Base-by-base conservation (phyloP, 768 basidiomycete species). In the Boletus rubropictus region DNA sequence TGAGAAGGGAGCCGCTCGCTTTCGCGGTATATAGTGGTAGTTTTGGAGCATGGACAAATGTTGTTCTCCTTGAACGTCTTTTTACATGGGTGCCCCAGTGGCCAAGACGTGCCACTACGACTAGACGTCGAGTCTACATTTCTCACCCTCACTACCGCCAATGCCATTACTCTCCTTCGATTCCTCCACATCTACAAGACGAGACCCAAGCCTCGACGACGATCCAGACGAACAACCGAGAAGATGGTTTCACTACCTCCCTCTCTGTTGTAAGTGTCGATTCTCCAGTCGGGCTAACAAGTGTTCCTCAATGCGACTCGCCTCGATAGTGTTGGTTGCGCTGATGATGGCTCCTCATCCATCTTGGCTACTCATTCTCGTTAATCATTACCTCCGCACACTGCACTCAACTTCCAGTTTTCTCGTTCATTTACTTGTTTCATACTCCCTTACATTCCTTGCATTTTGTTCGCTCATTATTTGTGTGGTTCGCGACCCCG, bases 341-440 rank as follows among this genome's bases (percentile, higher is more conserved):
- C 63, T 88, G 33, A 77, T 89, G 42, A 61, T 89, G 4, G 75
- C 78, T 7, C 87, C 88, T 8, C 89, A 89, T 31, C 86, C 86
- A 1, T 89, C 88, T 5, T 68, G 82, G 56, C 67, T 89, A 12
- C 74, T 78, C 48, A 68, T 89, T 39, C 77, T 89, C 27, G 72
- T 83, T 48, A 74, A 81, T 52, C 83, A 84, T 58, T 79, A 89
- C 60, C 72, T 85, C 27, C 69, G 72, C 39, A 77, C 77, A 10
- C 65, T 81, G 7, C 67, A 78, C 40, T 66, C 72, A 31, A 71
- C 77, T 4, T 37, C 66, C 14, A 58, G 67, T 31, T 82, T 84
- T 54, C 42, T 68, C 11, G 55, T 70, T 0, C 87, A 90, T 58
- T 66, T 88, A 2, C 31, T 74, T n/a, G 60, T 72, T 46, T 77